Base-by-base conservation (phyloP, 257 asterid species). In the Salvia rosmarinus region DNA sequence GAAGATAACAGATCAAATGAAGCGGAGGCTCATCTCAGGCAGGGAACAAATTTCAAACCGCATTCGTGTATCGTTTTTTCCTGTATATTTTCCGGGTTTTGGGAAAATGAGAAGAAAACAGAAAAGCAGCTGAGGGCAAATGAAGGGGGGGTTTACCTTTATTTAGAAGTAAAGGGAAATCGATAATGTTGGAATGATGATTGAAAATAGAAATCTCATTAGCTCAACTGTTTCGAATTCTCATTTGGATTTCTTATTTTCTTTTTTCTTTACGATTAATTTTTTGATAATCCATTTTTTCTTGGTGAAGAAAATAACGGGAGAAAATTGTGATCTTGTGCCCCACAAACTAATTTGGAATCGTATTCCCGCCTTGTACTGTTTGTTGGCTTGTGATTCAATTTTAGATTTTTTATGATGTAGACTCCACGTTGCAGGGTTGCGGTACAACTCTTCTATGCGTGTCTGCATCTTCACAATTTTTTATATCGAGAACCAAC, bases 341-440 rank as follows among this genome's bases (percentile, higher is more conserved):
- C 49, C 75, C 83, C 74, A 49, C 83, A 58, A 39, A 54, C 55
- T 63, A 63, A 52, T 55, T 80, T 79, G 85, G 90, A 85, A 82
- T 78, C 60, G 77, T 78, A 46, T 88, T 86, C 92, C 92, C 92
- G 96, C 96, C 89, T 74, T 80, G 73, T 69, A 73, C 78, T 86
- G 65, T 77, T 42, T 59, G 60, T 57, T 59, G 5, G 55, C 37
- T 67, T 73, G 30, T 51, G 7, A n/a, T 75, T 25, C 40, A 55
- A n/a, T 9, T 39, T 68, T 46, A 12, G 4, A 46, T 13, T 52
- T 64, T 63, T 70, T 10, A 52, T 73, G 16, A 12, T 56, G 42
- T 57, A 28, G 47, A 1, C 56, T 13, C 64, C 75, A 55, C 60
- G 79, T 68, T 34, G 62, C 58, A 37, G 32, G 49, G 58, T 3